Evolutionary conservation across 1,139 yeast genomes (phyloP), one percentile per base, ranked within the genome.

Genomic region (Taphrina wiesneri): DNA sequence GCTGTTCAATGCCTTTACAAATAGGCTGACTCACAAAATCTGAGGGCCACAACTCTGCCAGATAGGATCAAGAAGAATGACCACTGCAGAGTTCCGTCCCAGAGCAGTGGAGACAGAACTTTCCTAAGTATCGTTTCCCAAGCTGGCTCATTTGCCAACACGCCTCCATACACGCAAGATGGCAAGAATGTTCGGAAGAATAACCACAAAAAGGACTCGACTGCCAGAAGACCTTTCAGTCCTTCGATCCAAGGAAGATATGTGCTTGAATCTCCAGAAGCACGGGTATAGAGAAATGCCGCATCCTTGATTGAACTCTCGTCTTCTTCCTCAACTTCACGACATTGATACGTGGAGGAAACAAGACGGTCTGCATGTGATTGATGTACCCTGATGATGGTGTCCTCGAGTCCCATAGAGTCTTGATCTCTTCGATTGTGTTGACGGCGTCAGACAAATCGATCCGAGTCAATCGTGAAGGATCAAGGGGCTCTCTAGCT

Each of bases 21-120:
- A 9, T 1, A 43, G 9, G 9, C 11, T 32, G 15, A 43, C 53
- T 3, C 19, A 47, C 53, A 1, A 2, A 47, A 47, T 17, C 53
- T 7, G 1, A 47, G 36, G 15, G 53, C 53, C 13, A 23, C 34
- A 1, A 28, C 36, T 25, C 53, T 9, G 2, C 53, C 53, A 1
- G 36, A 47, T 5, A 47, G 53, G 2, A 47, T 25, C 26, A 47
- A 1, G 53, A 47, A 25, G 36, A 47, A 47, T 1, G 53, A 47
- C 53, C 53, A 47, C 17, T 47, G 53, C 3, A 47, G 34, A n/a
- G 32, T 47, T 6, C 53, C 53, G 36, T 47, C 53, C 53, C 53
- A 47, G 13, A 47, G 34, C 23, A 47, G 9, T 1, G 53, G 53
- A 1, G 53, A 47, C 26, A 47, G 2, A 34, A 47, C 23, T 2